Evolutionary conservation across 345 rosid genomes (phyloP), one percentile per base, ranked within the genome.

Genomic region (Arabidopsis thaliana): DNA sequence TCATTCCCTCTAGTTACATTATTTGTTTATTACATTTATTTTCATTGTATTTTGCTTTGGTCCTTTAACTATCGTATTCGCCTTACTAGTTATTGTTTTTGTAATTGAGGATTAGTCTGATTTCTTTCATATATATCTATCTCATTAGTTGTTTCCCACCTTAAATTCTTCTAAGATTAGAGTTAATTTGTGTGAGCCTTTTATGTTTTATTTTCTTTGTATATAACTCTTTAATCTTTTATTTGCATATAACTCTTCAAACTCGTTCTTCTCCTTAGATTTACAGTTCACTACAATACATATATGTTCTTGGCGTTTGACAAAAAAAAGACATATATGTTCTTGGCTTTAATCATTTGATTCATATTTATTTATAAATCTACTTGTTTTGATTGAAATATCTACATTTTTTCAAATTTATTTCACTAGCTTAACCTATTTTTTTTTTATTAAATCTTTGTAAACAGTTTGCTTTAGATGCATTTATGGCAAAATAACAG

Each of bases 381-480:
- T 16, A 13, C 12, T 20, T 2, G 33, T 12, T 34, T 11, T 50
- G 23, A 63, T 8, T 14, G 12, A 33, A 32, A 56, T 11, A 8
- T 56, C 8, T n/a, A 42, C 3, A 32, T 16, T 30, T 30, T 7
- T 22, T 7, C 2, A 24, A 52, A 24, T 8, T 14, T 53, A 11
- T 13, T 28, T 6, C 10, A 8, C 23, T 2, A 44, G 4, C 32
- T 2, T 3, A 28, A 28, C 32, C 4, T 28, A 28, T 28, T 28
- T 28, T 28, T 28, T 28, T 28, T 28, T 1, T 23, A 14, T 34
- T 34, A 16, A 49, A 12, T 16, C 2, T 41, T 41, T 56, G 5
- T 56, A 20, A 30, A 42, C 45, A 69, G 65, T 69, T 32, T 69
- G 73, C 2, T 44, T 44, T 55, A 57, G 13, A 44, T 69, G 65